These are phyloP conservation scores for Amoebophrya sp. DNA, from an alignment of 169 alveolate genomes.

Conservation along the genomic window DNA sequence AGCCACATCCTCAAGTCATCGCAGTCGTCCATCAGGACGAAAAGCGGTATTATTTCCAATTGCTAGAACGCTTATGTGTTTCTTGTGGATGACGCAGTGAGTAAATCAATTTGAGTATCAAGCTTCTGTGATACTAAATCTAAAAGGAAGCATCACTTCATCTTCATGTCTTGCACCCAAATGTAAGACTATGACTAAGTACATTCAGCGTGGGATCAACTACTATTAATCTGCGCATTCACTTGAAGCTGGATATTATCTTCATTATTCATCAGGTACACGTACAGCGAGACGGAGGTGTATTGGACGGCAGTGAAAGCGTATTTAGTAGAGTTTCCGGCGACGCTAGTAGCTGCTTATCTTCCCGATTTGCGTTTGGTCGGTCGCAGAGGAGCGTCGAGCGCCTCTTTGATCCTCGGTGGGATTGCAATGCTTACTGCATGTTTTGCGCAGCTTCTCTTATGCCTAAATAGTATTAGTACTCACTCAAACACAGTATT, in stretches of 20 bases:
- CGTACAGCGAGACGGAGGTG: not conserved
- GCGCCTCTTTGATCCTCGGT: not conserved
- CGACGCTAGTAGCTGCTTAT: not conserved
- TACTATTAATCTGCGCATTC: not conserved
- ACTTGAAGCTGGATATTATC: not conserved
- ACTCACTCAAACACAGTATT: too few species aligned
- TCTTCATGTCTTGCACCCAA: too few species aligned
- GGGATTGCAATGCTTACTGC: not conserved
- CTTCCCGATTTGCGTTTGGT: not conserved
- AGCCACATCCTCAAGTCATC: not conserved
- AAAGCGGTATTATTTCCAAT: not conserved
- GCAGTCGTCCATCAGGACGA: not conserved
- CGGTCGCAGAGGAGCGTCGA: not conserved
- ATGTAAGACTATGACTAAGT: not conserved
- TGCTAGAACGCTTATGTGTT: too few species aligned
- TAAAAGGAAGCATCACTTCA: too few species aligned
- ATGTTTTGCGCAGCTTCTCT: not conserved
- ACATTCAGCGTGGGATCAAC: not conserved
- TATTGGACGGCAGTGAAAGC: not conserved
- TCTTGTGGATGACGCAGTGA: too few species aligned
- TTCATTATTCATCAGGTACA: not conserved
- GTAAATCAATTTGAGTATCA: too few species aligned
- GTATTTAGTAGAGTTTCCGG: not conserved
- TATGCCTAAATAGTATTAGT: too few species aligned
- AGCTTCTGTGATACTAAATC: too few species aligned